A percentile compares a stretch with the other conserved stretches of the same genome.
These are phyloP conservation scores for Pythium diclinum DNA, from an alignment of 352 stramenopile genomes.

Conservation along the genomic window DNA sequence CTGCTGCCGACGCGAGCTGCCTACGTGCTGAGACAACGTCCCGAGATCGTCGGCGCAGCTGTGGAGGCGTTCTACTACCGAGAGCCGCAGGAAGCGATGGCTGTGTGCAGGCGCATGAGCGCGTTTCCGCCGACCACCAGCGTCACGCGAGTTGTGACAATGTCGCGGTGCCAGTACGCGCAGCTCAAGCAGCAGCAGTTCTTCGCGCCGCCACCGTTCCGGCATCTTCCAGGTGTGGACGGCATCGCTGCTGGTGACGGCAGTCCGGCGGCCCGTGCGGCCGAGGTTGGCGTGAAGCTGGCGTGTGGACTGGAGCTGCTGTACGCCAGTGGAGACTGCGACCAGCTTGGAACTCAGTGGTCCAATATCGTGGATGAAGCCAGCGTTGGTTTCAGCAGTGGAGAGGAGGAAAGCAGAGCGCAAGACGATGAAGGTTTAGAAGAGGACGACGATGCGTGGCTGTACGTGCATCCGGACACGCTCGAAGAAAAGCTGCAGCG, in stretches of 20 bases:
- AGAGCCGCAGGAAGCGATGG: conserved; percentile 34
- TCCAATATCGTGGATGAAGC: conserved; percentile 36
- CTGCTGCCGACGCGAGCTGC: conserved; percentile 22
- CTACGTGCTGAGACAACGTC: conserved; percentile 14
- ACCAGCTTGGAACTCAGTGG: conserved; percentile 48
- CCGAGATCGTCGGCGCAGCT: conserved; percentile 26
- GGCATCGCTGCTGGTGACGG: background rate
- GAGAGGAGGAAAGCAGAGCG: background rate
- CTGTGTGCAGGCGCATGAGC: conserved; percentile 55
- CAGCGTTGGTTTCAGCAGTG: conserved; percentile 2
- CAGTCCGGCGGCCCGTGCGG: conserved; percentile 32
- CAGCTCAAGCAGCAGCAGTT: conserved; percentile 81
- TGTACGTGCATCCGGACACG: conserved; percentile 72
- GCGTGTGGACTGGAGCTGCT: conserved; percentile 73
- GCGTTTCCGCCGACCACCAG: conserved; percentile 33
- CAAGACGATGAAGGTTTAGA: conserved; percentile 1
- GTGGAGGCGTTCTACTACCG: conserved; percentile 44
- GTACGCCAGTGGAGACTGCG: conserved; percentile 37
- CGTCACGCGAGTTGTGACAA: conserved; percentile 39
- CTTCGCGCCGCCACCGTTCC: conserved; percentile 59
- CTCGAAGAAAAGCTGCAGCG: conserved; percentile 61
- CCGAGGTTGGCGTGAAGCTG: conserved; percentile 74
- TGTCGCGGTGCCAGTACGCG: conserved; percentile 82
- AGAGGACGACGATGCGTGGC: conserved; percentile 77
- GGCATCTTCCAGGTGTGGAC: conserved; percentile 10